Evolutionary conservation across 495 filamentous ascomycete genomes (phyloP).

Genomic region (Penicillium macrosclerotiorum): DNA sequence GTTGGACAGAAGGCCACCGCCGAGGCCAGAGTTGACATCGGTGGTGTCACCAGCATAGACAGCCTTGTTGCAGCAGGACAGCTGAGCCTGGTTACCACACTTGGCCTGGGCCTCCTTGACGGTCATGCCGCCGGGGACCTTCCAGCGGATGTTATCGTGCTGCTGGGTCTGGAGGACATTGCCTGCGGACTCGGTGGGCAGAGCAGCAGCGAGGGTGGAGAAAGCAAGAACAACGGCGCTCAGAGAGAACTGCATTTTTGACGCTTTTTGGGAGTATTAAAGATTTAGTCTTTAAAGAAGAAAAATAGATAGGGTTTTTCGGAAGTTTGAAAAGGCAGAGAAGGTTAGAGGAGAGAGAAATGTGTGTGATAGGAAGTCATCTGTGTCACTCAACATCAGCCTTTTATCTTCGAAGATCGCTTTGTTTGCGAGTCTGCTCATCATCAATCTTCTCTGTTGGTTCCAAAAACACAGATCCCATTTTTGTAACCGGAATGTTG

Average conservation of each 20-base stretch:
- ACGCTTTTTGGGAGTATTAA: constrained; percentile 13
- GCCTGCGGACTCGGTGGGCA: constrained; percentile 3
- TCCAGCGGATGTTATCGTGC: neutral
- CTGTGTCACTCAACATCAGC: constrained; percentile 1
- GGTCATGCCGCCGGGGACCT: constrained; percentile 40
- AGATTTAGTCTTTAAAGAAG: constrained; percentile 25
- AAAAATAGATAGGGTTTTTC: constrained; percentile 4
- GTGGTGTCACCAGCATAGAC: constrained; percentile 44
- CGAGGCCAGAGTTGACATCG: constrained; percentile 25
- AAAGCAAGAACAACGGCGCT: constrained; percentile 16
- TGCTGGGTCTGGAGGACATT: constrained; percentile 10
- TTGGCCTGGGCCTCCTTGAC: constrained; percentile 47
- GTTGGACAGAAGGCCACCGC: constrained; percentile 30
- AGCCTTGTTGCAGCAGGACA: constrained; percentile 50
- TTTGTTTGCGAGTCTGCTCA: constrained; percentile 8
- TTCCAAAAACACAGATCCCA: constrained; percentile 16
- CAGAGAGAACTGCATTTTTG: constrained; percentile 29
- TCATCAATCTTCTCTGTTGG: constrained; percentile 1
- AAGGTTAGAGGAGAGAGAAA: constrained; percentile 9
- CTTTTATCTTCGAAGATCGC: constrained; percentile 22
- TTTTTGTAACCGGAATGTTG: constrained; percentile 20
- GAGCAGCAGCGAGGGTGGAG: constrained; percentile 15
- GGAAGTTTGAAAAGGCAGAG: constrained; percentile 11
- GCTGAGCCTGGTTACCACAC: constrained; percentile 49
- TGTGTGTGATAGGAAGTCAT: constrained; percentile 5